These are phyloP conservation scores for Amborella trichopoda DNA, from an alignment of 164 flowering plant genomes.

Conservation along the genomic window DNA sequence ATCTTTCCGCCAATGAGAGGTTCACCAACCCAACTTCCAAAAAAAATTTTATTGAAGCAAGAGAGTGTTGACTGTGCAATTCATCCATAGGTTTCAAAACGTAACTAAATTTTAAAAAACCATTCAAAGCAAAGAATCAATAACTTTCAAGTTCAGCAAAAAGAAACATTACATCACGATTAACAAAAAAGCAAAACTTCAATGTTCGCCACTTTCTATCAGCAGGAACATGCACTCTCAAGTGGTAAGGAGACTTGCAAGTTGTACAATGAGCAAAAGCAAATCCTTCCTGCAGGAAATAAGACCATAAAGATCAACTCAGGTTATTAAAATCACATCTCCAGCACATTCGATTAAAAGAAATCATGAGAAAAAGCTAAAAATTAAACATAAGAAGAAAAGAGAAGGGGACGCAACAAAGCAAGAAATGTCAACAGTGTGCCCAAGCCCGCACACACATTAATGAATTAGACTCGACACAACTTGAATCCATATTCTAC, in stretches of 20 bases:
- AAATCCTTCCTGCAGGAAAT: constrained; percentile 85
- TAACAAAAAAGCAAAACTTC: constrained; percentile 97
- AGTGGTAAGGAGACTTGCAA: constrained; percentile 89
- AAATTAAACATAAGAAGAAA: too few relatives aligned
- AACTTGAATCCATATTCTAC: too few relatives aligned
- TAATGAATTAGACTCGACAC: too few relatives aligned
- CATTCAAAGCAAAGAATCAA: constrained; percentile 1
- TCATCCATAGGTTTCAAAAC: neutral
- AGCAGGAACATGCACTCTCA: constrained; percentile 83
- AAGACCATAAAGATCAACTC: neutral
- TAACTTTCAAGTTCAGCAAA: constrained; percentile 74
- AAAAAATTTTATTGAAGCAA: neutral
- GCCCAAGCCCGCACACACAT: too few relatives aligned
- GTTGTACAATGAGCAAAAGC: constrained; percentile 99
- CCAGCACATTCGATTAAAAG: too few relatives aligned
- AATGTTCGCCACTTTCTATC: constrained; percentile 94
- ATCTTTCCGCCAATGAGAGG: too few relatives aligned
- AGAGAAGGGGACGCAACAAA: too few relatives aligned
- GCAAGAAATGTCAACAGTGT: too few relatives aligned
- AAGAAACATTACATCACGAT: constrained; percentile 83
- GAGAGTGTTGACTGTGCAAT: neutral
- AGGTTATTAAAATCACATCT: too few relatives aligned
- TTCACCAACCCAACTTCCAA: too few relatives aligned
- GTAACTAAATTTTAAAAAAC: neutral
- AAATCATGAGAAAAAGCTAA: too few relatives aligned